Evolutionary conservation across 1,284 basidiomycete genomes (phyloP), one percentile per base, ranked within the genome.

Genomic region (Rhizoctonia solani): DNA sequence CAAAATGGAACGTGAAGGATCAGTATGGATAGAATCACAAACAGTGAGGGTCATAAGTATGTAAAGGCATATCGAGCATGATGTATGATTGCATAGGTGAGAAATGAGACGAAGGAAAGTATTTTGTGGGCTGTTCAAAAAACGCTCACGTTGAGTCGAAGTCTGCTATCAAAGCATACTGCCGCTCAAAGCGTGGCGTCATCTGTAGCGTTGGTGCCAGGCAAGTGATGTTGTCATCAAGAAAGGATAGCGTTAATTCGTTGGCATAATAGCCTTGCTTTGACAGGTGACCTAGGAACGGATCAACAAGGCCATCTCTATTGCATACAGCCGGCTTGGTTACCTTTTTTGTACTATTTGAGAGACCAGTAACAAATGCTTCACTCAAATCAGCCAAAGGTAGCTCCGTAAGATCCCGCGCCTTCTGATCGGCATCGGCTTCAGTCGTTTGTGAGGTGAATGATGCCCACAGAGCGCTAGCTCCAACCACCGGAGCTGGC

Each of bases 381-480:
- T 59, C 66, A 25, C 52, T 66, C 21, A 69, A 53, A 42, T 69
- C 69, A 13, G 66, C 69, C 49, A 69, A 39, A 11, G 69, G 69
- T 13, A 67, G 56, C 34, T 68, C 54, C 9, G 69, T 69, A 21
- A 69, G 56, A 37, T 69, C 69, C 27, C 50, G 52, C n/a, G 69
- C 66, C 29, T 54, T 58, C n/a, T 66, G 55, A 47, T 69, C 69
- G 32, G 50, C 69, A 21, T 32, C 41, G 27, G 69, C 65, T 53
- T 65, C 61, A 44, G 44, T 16, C n/a, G 14, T 19, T n/a, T 49
- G 37, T 8, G 61, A 32, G 3, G n/a, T 25, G 34, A 39, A 27
- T 11, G 5, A 14, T 1, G 32, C 14, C 61, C 61, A 53, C 34
- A 65, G 29, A 23, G 61, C 32, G 23, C 54, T 49, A 5, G 61